phyloP scores from a whole-genome alignment of 306 rosid genomes.

The Dryas octopetala region DNA sequence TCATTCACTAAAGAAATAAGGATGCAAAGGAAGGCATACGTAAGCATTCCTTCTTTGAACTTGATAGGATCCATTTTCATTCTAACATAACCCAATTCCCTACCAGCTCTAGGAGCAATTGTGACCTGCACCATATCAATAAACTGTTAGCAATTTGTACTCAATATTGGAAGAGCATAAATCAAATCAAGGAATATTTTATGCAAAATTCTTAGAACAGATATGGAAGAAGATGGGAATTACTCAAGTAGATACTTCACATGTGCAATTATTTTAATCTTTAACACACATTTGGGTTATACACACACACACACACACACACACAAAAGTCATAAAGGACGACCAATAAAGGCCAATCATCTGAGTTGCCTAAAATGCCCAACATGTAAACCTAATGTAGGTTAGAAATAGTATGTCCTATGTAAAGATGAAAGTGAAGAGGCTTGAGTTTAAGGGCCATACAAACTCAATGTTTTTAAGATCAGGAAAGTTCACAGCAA shows the following conservation, averaged over 20 bases:
- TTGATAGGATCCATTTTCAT: slow-evolving; percentile 78
- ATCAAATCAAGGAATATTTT: background rate
- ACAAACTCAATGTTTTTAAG: slow-evolving; percentile 86
- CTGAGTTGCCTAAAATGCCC: background rate
- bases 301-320: background rate
- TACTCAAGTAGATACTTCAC: background rate
- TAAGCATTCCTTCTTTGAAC: slow-evolving; percentile 80
- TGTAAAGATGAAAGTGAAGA: slow-evolving; percentile 14
- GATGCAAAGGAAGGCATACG: slow-evolving; percentile 51
- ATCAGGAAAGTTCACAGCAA: slow-evolving; percentile 80
- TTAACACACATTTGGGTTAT: background rate
- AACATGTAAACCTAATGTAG: background rate
- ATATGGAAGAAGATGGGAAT: background rate
- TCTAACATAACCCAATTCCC: slow-evolving; percentile 96
- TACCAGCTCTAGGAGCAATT: slow-evolving; percentile 98
- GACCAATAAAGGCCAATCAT: background rate
- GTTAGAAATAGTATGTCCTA: background rate
- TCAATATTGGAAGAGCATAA: background rate
- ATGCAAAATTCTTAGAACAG: background rate
- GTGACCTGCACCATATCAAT: slow-evolving; percentile 64
- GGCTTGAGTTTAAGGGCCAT: slow-evolving; percentile 38
- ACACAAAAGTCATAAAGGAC: background rate
- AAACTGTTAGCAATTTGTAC: slow-evolving; percentile 14
- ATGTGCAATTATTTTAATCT: background rate
- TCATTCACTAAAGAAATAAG: background rate